These are phyloP conservation scores for Prunella vulgaris DNA, from an alignment of 257 asterid species.

Conservation along the genomic window DNA sequence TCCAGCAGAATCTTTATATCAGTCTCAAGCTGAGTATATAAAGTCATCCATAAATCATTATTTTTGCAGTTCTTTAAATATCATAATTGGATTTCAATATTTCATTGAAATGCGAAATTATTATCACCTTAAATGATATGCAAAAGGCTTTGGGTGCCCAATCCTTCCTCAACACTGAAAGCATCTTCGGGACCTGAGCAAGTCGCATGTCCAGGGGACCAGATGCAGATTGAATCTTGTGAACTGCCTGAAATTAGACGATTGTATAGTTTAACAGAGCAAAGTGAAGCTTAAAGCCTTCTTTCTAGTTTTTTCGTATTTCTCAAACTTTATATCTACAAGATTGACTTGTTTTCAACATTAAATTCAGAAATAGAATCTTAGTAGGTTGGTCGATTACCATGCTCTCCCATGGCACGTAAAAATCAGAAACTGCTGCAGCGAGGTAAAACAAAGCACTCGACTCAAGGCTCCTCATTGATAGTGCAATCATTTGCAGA, in stretches of 20 bases:
- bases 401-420: slow-evolving; percentile 98
- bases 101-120: neutral
- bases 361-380: neutral
- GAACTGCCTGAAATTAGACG: slow-evolving; percentile 43
- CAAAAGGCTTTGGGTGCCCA: slow-evolving; percentile 96
- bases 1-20: slow-evolving; percentile 72
- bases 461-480: slow-evolving; percentile 59
- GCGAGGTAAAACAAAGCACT: slow-evolving; percentile 83
- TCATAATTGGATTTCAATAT: neutral
- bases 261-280: neutral
- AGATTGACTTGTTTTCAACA: neutral
- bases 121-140: slow-evolving; percentile 80
- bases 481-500: slow-evolving; percentile 56
- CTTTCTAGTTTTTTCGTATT: neutral
- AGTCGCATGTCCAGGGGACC: slow-evolving; percentile 94
- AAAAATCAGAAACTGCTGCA: slow-evolving; percentile 96
- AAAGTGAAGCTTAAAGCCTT: neutral
- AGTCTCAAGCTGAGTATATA: slow-evolving; percentile 64
- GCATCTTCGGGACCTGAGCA: slow-evolving; percentile 93
- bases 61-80: neutral
- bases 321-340: neutral
- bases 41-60: neutral
- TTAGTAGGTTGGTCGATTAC: slow-evolving; percentile 34
- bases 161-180: slow-evolving; percentile 67
- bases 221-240: slow-evolving; percentile 87